Percentiles rank a stretch among this genome's conserved stretches.
phyloP scores from a whole-genome alignment of 2,329 filamentous ascomycete genomes.

The Blastomyces parvus region DNA sequence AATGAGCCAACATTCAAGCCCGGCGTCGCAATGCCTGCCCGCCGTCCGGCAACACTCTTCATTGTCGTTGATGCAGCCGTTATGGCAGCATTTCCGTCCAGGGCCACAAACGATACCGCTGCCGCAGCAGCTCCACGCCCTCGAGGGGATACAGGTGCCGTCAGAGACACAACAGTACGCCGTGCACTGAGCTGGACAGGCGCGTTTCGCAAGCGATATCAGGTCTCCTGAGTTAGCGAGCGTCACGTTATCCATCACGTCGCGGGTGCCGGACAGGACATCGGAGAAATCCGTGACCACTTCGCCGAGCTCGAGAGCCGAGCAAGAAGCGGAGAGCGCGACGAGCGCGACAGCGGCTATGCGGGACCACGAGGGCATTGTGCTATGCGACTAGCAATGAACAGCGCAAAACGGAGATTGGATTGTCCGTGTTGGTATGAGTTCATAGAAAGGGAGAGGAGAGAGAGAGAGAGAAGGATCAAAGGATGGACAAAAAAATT shows the following conservation, averaged over 20 bases:
- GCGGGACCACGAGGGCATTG: conserved; percentile 1
- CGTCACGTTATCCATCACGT: neutral
- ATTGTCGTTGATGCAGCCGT: neutral
- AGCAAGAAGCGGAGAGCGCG: neutral
- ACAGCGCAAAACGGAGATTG: neutral
- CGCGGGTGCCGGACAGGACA: neutral
- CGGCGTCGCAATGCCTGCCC: neutral
- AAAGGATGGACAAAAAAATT: neutral
- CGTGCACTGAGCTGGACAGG: neutral
- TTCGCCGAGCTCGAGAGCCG: neutral
- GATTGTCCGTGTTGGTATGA: neutral
- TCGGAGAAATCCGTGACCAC: neutral
- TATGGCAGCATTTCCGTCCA: conserved; percentile 3
- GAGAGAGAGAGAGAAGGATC: neutral
- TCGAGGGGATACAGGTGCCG: conserved; percentile 1
- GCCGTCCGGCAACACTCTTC: conserved; percentile 1
- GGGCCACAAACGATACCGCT: neutral
- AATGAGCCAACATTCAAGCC: conserved; percentile 3
- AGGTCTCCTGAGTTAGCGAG: neutral
- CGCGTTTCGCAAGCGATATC: neutral
- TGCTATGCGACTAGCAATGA: neutral
- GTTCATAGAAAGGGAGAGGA: neutral
- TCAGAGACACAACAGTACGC: conserved; percentile 2
- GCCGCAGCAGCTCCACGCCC: neutral
- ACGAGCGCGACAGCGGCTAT: neutral